Evolutionary conservation across 352 stramenopile genomes (phyloP).

Genomic region (Plasmopara muralis): DNA sequence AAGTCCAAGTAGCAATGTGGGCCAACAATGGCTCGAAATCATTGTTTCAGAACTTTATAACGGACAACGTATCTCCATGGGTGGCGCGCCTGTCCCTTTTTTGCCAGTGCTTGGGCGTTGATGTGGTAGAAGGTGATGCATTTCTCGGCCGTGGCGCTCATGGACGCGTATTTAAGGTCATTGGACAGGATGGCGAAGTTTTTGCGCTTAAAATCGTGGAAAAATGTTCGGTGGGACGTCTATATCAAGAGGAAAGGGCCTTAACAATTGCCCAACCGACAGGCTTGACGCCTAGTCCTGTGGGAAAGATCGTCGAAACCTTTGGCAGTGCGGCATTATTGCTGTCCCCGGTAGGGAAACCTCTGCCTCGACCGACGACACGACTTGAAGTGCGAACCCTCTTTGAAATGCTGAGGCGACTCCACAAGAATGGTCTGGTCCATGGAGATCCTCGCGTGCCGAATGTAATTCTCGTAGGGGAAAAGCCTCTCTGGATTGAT

Average conservation of each 20-base stretch:
- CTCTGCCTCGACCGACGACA: conserved; percentile 25
- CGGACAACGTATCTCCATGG: conserved; percentile 2
- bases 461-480: conserved; percentile 24
- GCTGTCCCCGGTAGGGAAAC: conserved; percentile 25
- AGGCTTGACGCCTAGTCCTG: conserved; percentile 21
- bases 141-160: conserved; percentile 2
- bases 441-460: conserved; percentile 30
- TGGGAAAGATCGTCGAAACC: conserved; percentile 16
- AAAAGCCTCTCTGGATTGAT: conserved; percentile 30
- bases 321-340: conserved; percentile 20
- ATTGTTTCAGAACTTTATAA: conserved; percentile 6
- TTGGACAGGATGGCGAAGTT: not conserved
- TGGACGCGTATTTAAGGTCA: conserved; percentile 3
- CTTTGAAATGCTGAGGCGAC: conserved; percentile 17
- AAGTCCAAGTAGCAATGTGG: not conserved
- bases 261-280: conserved; percentile 17
- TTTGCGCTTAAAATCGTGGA: conserved; percentile 3
- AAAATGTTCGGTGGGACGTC: not conserved
- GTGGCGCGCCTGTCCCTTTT: not conserved
- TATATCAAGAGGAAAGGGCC: conserved; percentile 18
- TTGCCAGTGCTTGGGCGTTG: not conserved
- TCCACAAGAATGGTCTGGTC: conserved; percentile 19
- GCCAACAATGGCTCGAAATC: conserved; percentile 1
- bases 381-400: conserved; percentile 16
- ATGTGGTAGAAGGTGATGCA: conserved; percentile 4